Conservation (phyloP, 352 stramenopile genomes). For the Phytophthora agathidicida region DNA sequence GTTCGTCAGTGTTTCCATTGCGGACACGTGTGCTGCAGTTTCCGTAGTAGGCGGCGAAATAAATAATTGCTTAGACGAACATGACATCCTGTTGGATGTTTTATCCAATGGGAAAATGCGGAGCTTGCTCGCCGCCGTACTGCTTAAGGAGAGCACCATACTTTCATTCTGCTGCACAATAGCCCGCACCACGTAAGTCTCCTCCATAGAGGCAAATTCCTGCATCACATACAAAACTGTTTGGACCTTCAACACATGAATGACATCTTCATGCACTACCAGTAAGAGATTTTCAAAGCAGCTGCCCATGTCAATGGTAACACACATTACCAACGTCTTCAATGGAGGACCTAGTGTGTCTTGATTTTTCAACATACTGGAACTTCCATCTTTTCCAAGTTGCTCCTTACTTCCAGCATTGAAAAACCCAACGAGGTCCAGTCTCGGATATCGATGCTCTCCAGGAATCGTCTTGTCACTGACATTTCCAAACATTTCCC, state of each 20-base stretch:
- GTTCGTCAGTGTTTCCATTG: slow-evolving; percentile 27
- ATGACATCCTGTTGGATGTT: not conserved
- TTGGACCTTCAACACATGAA: slow-evolving; percentile 78
- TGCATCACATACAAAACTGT: slow-evolving; percentile 43
- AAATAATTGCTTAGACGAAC: slow-evolving; percentile 14
- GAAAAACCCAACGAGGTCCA: slow-evolving; percentile 41
- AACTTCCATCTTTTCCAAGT: slow-evolving; percentile 15
- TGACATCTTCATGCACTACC: slow-evolving; percentile 52
- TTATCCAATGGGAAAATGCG: slow-evolving; percentile 21
- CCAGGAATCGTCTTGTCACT: not conserved
- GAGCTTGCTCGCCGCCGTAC: slow-evolving; percentile 24
- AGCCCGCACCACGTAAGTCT: slow-evolving; percentile 24
- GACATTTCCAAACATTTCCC: slow-evolving; percentile 10
- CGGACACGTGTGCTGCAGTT: slow-evolving; percentile 9
- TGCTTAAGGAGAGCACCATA: slow-evolving; percentile 31
- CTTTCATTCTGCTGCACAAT: slow-evolving; percentile 7
- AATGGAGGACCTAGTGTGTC: slow-evolving; percentile 17
- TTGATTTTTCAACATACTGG: slow-evolving; percentile 16
- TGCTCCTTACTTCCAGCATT: slow-evolving; percentile 19
- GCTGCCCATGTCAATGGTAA: slow-evolving; percentile 56
- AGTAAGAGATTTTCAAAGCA: slow-evolving; percentile 61
- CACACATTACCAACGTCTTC: slow-evolving; percentile 40
- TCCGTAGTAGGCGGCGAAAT: slow-evolving; percentile 6
- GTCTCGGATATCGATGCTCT: slow-evolving; percentile 25
- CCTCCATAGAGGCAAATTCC: slow-evolving; percentile 23